phyloP scores from a whole-genome alignment of 2,329 filamentous ascomycete species.

The Pezicula carpinea region DNA sequence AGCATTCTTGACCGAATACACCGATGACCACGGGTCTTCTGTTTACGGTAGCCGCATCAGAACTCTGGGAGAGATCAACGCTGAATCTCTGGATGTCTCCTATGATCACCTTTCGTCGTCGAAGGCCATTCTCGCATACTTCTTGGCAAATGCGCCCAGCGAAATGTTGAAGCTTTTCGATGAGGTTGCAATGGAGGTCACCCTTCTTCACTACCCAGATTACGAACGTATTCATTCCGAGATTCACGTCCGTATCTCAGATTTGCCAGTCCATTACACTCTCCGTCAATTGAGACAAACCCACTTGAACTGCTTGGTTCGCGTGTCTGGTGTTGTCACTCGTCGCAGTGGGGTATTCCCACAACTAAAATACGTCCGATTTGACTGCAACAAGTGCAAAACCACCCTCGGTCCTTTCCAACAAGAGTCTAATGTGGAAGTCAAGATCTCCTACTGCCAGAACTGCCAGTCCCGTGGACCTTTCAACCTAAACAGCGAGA shows the following conservation, averaged over 20 bases:
- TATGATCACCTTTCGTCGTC: slow-evolving; percentile 87
- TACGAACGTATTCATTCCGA: slow-evolving; percentile 97
- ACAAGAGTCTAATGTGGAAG: slow-evolving; percentile 93
- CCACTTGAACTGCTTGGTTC: slow-evolving; percentile 91
- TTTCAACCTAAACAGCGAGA: slow-evolving; percentile 93
- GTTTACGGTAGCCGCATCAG: slow-evolving; percentile 94
- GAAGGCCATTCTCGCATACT: slow-evolving; percentile 93
- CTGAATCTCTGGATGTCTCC: slow-evolving; percentile 92
- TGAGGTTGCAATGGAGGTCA: slow-evolving; percentile 93
- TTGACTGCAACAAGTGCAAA: slow-evolving; percentile 92
- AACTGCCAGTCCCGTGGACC: slow-evolving; percentile 93
- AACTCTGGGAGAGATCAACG: slow-evolving; percentile 94
- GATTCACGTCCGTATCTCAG: slow-evolving; percentile 94
- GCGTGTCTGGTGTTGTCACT: slow-evolving; percentile 93
- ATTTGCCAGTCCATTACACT: slow-evolving; percentile 91
- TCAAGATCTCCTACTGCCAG: slow-evolving; percentile 94
- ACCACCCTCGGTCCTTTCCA: slow-evolving; percentile 92
- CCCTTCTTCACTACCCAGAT: slow-evolving; percentile 92
- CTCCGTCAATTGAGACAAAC: slow-evolving; percentile 91
- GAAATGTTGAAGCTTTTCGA: slow-evolving; percentile 96
- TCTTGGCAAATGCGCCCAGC: slow-evolving; percentile 90
- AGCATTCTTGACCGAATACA: slow-evolving; percentile 93
- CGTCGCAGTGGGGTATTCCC: slow-evolving; percentile 93
- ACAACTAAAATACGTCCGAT: slow-evolving; percentile 97
- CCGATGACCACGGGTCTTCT: slow-evolving; percentile 80